These are phyloP conservation scores for Niveomyces coronatus DNA, from an alignment of 2,329 filamentous ascomycete genomes.

Conservation along the genomic window DNA sequence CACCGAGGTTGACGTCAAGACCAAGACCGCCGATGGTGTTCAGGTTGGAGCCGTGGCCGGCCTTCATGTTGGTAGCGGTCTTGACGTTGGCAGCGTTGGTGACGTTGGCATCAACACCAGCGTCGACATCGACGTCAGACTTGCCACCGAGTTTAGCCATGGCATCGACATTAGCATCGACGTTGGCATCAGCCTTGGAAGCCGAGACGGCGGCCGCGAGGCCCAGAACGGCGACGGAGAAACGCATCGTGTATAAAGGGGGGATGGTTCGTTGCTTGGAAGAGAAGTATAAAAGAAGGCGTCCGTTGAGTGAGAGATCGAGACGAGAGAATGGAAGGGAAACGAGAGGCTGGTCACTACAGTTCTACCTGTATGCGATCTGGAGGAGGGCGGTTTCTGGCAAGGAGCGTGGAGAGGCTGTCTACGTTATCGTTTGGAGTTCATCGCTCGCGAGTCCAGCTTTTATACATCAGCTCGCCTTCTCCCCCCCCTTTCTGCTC, in stretches of 20 bases:
- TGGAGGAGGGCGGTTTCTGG: no score
- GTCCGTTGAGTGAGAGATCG: no score
- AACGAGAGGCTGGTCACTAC: no score
- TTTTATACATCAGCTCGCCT: no score
- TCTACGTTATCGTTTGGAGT: no score
- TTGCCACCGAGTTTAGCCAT: slow-evolving; percentile 1
- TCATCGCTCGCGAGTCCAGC: no score
- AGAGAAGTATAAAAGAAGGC: background rate
- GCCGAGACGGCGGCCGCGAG: slow-evolving; percentile 7
- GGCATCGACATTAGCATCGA: slow-evolving; percentile 21
- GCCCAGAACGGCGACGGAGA: slow-evolving; percentile 5
- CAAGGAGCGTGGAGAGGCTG: no score
- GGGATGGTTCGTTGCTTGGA: no score
- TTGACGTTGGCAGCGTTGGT: slow-evolving; percentile 18
- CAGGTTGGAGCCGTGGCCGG: slow-evolving; percentile 14
- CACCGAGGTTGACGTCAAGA: slow-evolving; percentile 14
- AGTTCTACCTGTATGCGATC: slow-evolving; percentile 4
- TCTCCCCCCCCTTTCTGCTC: no score
- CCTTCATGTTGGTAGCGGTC: slow-evolving; percentile 27
- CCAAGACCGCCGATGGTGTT: slow-evolving; percentile 11
- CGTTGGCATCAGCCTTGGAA: slow-evolving; percentile 26
- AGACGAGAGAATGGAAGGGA: no score
- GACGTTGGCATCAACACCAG: slow-evolving; percentile 9
- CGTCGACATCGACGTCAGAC: slow-evolving; percentile 1
- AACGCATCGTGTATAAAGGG: slow-evolving; percentile 2